These are phyloP conservation scores for Monilinia polystroma DNA, from an alignment of 2,329 filamentous ascomycete species.

Conservation along the genomic window DNA sequence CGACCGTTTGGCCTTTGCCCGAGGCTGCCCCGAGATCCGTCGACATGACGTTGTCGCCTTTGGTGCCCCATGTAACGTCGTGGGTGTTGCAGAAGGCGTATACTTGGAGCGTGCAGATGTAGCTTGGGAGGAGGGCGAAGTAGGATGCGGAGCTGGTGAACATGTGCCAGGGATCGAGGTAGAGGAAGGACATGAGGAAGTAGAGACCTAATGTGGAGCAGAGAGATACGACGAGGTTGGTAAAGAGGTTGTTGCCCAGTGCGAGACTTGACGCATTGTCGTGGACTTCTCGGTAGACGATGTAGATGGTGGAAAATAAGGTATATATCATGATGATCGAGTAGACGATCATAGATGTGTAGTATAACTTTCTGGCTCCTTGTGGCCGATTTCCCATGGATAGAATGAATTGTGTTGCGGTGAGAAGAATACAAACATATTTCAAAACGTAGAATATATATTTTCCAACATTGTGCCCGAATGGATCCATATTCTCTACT, in stretches of 20 bases:
- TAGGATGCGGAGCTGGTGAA: conserved; percentile 90
- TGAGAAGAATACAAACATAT: conserved; percentile 82
- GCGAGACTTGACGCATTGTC: conserved; percentile 48
- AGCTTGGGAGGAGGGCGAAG: conserved; percentile 85
- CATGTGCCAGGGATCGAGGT: conserved; percentile 99
- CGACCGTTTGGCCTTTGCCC: conserved; percentile 71
- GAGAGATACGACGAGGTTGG: conserved; percentile 89
- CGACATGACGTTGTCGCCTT: conserved; percentile 93
- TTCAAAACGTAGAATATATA: conserved; percentile 84
- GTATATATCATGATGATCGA: conserved; percentile 94
- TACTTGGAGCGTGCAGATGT: conserved; percentile 96
- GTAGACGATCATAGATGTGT: conserved; percentile 87
- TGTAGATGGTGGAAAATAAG: conserved; percentile 83
- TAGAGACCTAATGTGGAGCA: conserved; percentile 88
- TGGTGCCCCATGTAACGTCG: conserved; percentile 98
- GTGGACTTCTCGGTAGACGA: conserved; percentile 77
- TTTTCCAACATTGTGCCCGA: conserved; percentile 80
- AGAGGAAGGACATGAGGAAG: conserved; percentile 94
- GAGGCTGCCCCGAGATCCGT: conserved; percentile 89
- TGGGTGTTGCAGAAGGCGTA: conserved; percentile 99
- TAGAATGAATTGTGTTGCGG: conserved; percentile 92
- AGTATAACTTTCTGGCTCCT: conserved; percentile 87
- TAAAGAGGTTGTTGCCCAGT: conserved; percentile 86
- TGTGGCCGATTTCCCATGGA: conserved; percentile 95
- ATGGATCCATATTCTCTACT: conserved; percentile 79